Percentiles rank a stretch among this genome's conserved stretches.
Evolutionary conservation across 805 yeast species (phyloP).

Genomic region (Candida succiphila): DNA sequence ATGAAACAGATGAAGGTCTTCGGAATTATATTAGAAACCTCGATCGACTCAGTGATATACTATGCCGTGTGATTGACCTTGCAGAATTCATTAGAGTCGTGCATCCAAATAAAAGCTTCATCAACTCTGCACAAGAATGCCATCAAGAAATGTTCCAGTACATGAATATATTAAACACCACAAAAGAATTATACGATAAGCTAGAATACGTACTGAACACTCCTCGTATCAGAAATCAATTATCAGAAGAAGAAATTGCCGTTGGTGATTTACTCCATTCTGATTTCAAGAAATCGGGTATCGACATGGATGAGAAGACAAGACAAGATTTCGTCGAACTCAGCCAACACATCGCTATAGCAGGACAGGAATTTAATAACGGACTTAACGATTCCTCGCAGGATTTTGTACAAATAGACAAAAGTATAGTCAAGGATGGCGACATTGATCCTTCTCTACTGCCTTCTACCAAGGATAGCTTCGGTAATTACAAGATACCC

Average conservation of each 20-base stretch:
- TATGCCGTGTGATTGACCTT: conserved; percentile 88
- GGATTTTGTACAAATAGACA: conserved; percentile 18
- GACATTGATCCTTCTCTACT: conserved; percentile 13
- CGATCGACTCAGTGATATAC: conserved; percentile 77
- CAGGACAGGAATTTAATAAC: conserved; percentile 70
- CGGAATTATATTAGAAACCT: conserved; percentile 48
- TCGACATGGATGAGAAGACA: conserved; percentile 58
- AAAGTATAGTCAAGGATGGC: conserved; percentile 18
- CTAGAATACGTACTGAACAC: conserved; percentile 45
- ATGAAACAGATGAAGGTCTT: conserved; percentile 33
- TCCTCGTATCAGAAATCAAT: conserved; percentile 21
- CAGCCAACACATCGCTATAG: conserved; percentile 70
- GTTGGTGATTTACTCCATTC: conserved; percentile 74
- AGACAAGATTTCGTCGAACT: conserved; percentile 64
- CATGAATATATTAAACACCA: conserved; percentile 88
- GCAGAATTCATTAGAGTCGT: conserved; percentile 87
- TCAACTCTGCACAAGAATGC: conserved; percentile 74
- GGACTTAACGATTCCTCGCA: conserved; percentile 26
- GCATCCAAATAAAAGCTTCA: conserved; percentile 68
- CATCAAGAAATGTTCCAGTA: conserved; percentile 86
- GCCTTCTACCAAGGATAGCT: conserved; percentile 16
- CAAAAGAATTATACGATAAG: conserved; percentile 55
- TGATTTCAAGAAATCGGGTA: conserved; percentile 88
- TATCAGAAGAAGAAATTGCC: conserved; percentile 67
- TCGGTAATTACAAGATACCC: conserved; percentile 40